Conservation (phyloP, 2,329 filamentous ascomycete species). For the Cryphonectria parasitica region DNA sequence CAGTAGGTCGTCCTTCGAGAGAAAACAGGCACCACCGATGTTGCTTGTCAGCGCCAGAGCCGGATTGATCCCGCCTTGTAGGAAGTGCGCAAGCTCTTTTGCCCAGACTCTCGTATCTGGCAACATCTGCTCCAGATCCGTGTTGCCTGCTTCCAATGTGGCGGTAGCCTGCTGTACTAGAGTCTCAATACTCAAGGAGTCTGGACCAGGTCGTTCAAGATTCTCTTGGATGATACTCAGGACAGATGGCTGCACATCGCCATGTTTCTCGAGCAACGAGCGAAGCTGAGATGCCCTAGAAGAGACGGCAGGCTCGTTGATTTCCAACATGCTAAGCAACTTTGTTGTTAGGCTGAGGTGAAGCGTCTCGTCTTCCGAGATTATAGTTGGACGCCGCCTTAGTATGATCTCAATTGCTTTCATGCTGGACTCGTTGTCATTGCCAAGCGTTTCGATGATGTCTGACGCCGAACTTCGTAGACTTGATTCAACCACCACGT, state of each 20-base stretch:
- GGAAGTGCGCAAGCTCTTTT: constrained; percentile 59
- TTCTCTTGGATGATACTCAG: constrained; percentile 59
- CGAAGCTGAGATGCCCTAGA: constrained; percentile 49
- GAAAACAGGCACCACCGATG: constrained; percentile 70
- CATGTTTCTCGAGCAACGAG: constrained; percentile 49
- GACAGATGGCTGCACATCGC: constrained; percentile 48
- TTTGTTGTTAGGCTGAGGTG: constrained; percentile 57
- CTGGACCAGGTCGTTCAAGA: constrained; percentile 51
- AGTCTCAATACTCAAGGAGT: constrained; percentile 58
- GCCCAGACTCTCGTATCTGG: constrained; percentile 70
- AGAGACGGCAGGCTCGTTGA: constrained; percentile 44
- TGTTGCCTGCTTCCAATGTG: constrained; percentile 42
- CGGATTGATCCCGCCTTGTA: constrained; percentile 56
- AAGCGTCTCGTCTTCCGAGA: constrained; percentile 49
- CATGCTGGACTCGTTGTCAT: constrained; percentile 40
- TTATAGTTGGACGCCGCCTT: constrained; percentile 47
- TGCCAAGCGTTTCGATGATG: constrained; percentile 35
- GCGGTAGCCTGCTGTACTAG: constrained; percentile 53
- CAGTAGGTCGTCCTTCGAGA: constrained; percentile 45
- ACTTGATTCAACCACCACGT: constrained; percentile 42
- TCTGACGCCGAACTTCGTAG: constrained; percentile 38
- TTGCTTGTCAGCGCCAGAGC: constrained; percentile 75
- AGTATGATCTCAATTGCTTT: constrained; percentile 54
- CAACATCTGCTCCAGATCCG: constrained; percentile 55
- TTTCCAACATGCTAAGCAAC: constrained; percentile 58